A percentile compares a stretch with the other conserved stretches of the same genome.
These are phyloP conservation scores for Cupressus sempervirens DNA, from an alignment of 75 land plant genomes.

Conservation along the genomic window DNA sequence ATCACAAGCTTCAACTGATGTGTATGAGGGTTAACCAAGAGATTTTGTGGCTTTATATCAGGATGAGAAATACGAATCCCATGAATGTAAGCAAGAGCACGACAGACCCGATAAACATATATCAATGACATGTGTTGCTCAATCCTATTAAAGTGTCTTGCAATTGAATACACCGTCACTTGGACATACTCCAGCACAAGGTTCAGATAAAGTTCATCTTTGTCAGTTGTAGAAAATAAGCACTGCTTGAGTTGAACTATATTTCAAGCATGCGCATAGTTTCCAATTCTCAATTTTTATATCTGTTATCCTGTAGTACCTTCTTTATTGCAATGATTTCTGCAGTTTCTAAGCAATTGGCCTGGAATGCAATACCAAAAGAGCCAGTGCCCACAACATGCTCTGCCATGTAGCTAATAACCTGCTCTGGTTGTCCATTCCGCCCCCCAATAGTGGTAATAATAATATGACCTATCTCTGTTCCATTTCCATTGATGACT, in stretches of 20 bases:
- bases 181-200: slow-evolving; percentile 88
- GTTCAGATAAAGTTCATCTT: slow-evolving; percentile 86
- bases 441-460: no score
- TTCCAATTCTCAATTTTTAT: slow-evolving; percentile 86
- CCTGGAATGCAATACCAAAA: no score
- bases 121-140: slow-evolving; percentile 88
- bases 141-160: slow-evolving; percentile 86
- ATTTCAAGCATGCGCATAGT: slow-evolving; percentile 87
- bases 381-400: no score
- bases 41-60: slow-evolving; percentile 95
- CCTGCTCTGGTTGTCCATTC: no score
- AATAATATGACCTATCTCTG: no score
- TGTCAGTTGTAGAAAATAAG: slow-evolving; percentile 87
- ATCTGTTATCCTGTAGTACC: slow-evolving; percentile 86
- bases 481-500: no score
- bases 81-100: slow-evolving; percentile 90
- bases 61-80: slow-evolving; percentile 87
- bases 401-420: no score
- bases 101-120: slow-evolving; percentile 74
- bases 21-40: slow-evolving; percentile 95
- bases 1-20: slow-evolving; percentile 92
- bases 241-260: slow-evolving; percentile 79
- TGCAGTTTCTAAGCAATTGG: slow-evolving; percentile 85
- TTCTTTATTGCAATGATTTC: slow-evolving; percentile 91
- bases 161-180: slow-evolving; percentile 82